Base-by-base conservation (phyloP, 2,329 filamentous ascomycete genomes). In the Dactylellina haptotyla region DNA sequence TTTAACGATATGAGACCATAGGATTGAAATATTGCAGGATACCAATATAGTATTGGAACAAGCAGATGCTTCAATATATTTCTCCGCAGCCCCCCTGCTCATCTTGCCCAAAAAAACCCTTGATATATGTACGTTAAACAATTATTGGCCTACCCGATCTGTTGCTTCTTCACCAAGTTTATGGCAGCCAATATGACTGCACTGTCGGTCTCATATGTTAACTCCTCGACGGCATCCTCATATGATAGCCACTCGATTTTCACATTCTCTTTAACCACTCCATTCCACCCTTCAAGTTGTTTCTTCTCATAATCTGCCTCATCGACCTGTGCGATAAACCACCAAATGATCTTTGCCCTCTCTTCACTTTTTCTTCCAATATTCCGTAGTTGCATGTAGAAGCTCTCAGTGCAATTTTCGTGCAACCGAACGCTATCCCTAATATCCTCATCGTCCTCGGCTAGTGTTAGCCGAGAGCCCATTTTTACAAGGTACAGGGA, bases 261-360 rank as follows among this genome's bases (percentile, higher is more conserved):
- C 16, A 61, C 34, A n/a, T 41, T 37, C n/a, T 62, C 45, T 10
- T 56, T 62, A 1, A 61, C 28, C 0, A 20, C 16, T 8, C 57
- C 57, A 59, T 70, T 56, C 56, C 56, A 67, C 14, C 43, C 51
- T 32, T 48, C 62, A 8, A 3, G 20, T 10, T 43, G 26, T 34
- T 59, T 67, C 26, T 32, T 58, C 14, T 58, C 56, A 37, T 62
- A 61, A 48, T 70, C 65, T 18, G 50, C 56, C 34, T 62, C 64
- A n/a, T 69, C 56, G 20, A 69, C 57, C 18, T 26, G 14, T 12
- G 34, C 64, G 4, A 69, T 37, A 48, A 54, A 69, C 64, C 64
- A 69, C 64, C 64, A 69, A 14, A 69, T 59, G 18, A 70, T 51
- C 56, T 70, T 62, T 14, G 23, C 65, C 16, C 53, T 51, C 10